Evolutionary conservation across 2,329 filamentous ascomycete genomes (phyloP).

Genomic region (Nothomitra cinnamomea): DNA sequence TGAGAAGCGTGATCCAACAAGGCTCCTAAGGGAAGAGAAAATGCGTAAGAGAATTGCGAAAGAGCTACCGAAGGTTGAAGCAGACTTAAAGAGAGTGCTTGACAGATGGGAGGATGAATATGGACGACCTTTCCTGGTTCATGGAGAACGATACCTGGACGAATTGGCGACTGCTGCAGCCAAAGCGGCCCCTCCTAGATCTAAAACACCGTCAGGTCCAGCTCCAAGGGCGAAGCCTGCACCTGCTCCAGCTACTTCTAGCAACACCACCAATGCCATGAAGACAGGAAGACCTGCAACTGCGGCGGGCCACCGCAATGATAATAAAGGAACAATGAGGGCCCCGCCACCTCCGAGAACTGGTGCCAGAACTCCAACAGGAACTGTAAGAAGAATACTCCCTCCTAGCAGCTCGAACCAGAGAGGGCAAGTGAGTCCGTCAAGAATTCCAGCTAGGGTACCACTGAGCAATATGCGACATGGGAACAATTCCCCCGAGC

Average conservation of each 20-base stretch:
- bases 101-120: slow-evolving; percentile 89
- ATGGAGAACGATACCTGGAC: slow-evolving; percentile 82
- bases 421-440: slow-evolving; percentile 34
- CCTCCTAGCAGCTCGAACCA: slow-evolving; percentile 12
- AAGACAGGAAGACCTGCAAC: slow-evolving; percentile 15
- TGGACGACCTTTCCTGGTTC: slow-evolving; percentile 80
- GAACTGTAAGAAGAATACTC: slow-evolving; percentile 17
- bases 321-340: slow-evolving; percentile 13
- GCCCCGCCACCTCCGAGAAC: slow-evolving; percentile 24
- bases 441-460: slow-evolving; percentile 51
- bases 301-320: slow-evolving; percentile 21
- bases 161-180: slow-evolving; percentile 50
- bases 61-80: slow-evolving; percentile 80
- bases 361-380: slow-evolving; percentile 29
- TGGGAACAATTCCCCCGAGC: slow-evolving; percentile 68
- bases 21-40: slow-evolving; percentile 89
- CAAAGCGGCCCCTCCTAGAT: slow-evolving; percentile 42
- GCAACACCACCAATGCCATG: slow-evolving; percentile 9
- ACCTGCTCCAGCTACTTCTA: slow-evolving; percentile 17
- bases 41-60: slow-evolving; percentile 96
- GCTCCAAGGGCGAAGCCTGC: slow-evolving; percentile 29
- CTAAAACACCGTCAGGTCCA: slow-evolving; percentile 58
- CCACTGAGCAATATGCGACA: slow-evolving; percentile 53
- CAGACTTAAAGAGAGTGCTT: slow-evolving; percentile 65
- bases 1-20: slow-evolving; percentile 84